phyloP scores from a whole-genome alignment of 768 basidiomycete genomes.

The Russula compacta region DNA sequence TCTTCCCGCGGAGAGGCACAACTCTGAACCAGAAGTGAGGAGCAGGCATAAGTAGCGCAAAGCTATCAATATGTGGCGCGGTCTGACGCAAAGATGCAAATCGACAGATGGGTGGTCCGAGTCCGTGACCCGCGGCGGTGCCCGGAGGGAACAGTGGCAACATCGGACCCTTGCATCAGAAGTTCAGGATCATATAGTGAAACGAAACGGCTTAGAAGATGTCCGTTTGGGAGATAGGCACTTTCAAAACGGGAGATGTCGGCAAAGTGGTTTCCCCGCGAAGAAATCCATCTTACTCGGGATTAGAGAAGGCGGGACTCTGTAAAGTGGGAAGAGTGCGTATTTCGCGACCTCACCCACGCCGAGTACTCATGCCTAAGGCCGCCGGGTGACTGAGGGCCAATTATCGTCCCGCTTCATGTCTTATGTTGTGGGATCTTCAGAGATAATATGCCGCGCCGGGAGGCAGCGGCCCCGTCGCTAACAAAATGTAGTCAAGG shows the following conservation, averaged over 20 bases:
- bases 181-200: not conserved
- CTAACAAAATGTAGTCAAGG: not conserved
- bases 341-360: not conserved
- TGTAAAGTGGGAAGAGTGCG: not conserved
- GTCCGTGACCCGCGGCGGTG: slow-evolving; percentile 1
- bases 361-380: not conserved
- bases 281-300: not conserved
- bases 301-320: not conserved
- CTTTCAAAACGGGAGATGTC: not conserved
- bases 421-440: not conserved
- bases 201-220: not conserved
- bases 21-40: not conserved
- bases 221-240: not conserved
- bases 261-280: not conserved
- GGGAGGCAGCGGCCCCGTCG: not conserved
- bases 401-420: not conserved
- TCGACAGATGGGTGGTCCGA: not conserved
- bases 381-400: not conserved
- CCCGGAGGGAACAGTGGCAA: not conserved
- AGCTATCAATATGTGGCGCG: slow-evolving; percentile 10
- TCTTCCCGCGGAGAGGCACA: not conserved
- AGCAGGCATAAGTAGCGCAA: slow-evolving; percentile 1
- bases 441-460: not conserved
- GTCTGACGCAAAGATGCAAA: not conserved
- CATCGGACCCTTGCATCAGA: not conserved